Evolutionary conservation across 768 basidiomycete species (phyloP), one percentile per base, ranked within the genome.

Genomic region (Daedaleopsis sinensis): DNA sequence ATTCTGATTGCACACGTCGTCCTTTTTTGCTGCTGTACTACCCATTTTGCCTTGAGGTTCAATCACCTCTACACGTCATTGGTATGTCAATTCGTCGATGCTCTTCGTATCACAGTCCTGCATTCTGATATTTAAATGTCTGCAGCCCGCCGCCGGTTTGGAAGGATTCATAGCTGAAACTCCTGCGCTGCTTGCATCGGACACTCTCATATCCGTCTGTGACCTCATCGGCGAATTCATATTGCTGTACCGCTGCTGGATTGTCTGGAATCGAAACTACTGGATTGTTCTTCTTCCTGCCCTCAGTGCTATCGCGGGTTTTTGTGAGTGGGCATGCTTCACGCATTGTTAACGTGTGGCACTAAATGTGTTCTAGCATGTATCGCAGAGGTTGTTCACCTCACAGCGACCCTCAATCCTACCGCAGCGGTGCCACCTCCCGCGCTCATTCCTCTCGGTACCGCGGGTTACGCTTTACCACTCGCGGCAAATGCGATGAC

Each of bases 201-300:
- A 78, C 63, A 61, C 76, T 19, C 59, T 79, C 38, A 70, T 78
- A 54, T 76, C 76, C 1, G 42, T 77, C 37, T 68, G 72, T 0
- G 76, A 78, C 62, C 71, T 79, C 44, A 32, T 76, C 24, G 77
- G 76, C 3, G 70, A 76, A 62, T 16, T 73, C 39, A 61, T 74
- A 50, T 71, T 79, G 35, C 63, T 78, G 32, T 80, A 79, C 58
- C 80, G 80, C 43, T 80, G 78, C 67, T 81, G 76, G 73, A 63
- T 77, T 62, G 48, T 81, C 44, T 81, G 79, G 77, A 71, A 64
- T 1, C 66, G 62, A 47, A 74, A 71, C 39, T 73, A 73, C 60
- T 71, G 67, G 55, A 47, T 80, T 38, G 50, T 74, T 27, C 47
- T 77, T 19, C 49, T 78, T 1, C 79, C 79, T 3, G 47, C 72